Base-by-base conservation (phyloP, 1,284 basidiomycete species). In the Caloboletus firmus region DNA sequence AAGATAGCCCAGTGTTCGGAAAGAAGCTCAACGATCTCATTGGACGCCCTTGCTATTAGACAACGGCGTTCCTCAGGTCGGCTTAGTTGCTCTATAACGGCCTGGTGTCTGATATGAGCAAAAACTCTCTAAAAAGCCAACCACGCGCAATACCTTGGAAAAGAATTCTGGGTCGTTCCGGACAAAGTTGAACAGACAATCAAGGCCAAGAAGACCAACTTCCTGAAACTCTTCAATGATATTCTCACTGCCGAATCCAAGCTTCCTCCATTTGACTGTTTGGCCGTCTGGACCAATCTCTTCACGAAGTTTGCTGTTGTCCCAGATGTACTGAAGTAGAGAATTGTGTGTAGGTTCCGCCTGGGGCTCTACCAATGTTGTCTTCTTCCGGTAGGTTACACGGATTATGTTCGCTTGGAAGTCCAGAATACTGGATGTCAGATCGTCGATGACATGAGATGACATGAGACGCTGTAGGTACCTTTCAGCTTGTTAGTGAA, bases 381-480 rank as follows among this genome's bases (percentile, higher is more conserved):
- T 84, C 71, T 95, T 92, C 68, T 88, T 88, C 48, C 87, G 83
- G 64, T 92, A 88, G 2, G 88, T 86, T 17, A 95, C 84, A 28
- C 90, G 82, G 51, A 93, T 80, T 63, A 94, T 85, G 69, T 93
- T 93, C 39, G 89, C 85, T 77, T 97, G 95, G 71, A 96, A 97
- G 63, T 95, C 91, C 53, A 96, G 80, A 50, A 97, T 92, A 57
- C 87, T 90, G 0, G 89, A 92, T 4, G 87, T 85, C 44, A 93
- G 76, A 67, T 95, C 93, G 61, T 95, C 93, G 41, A 89, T 85
- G 24, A 88, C 88, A 65, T 91, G 91, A 17, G 89, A 80, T 15
- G 91, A 88, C 87, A 97, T 95, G 31, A 94, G 78, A 53, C 89
- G 85, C 92, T 95, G 63, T 22, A 48, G 20, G 17, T 2, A 30